Base-by-base conservation (phyloP, 352 stramenopile genomes). In the Phytophthora colocasiae region DNA sequence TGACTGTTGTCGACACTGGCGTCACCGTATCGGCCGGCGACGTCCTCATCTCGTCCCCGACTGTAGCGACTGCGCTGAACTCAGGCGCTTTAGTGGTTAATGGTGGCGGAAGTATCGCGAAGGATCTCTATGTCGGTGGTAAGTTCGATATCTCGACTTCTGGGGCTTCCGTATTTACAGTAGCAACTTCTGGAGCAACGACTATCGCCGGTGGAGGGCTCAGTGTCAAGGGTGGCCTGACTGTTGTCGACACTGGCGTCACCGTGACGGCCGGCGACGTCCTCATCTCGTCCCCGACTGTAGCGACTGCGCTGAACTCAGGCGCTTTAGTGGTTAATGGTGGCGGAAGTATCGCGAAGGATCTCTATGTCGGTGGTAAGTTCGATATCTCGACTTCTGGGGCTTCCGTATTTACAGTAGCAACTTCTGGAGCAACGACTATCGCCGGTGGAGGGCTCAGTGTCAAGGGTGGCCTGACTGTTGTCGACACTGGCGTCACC, bases 61-160 rank as follows among this genome's bases (percentile, higher is more conserved):
- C 73, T 55, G 3, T 6, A 8, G 29, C 75, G 22, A 40, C 44
- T 46, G 19, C 29, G 36, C 3, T 17, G 4, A 19, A 58, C 1
- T 62, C 60, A 17, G 80, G 77, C 4, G 75, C 80, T 34, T 43
- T 89, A 11, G 73, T 85, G 7, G 75, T 89, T 9, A 43, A 22
- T 0, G 75, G 80, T 14, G 80, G 77, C 9, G 56, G 81, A 1
- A 76, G 70, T 17, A 56, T 89, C 29, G 75, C 56, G 2, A 39
- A 38, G 0, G 39, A 72, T 34, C 47, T 83, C 10, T 44, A 44
- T 31, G 27, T 31, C 27, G 27, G 27, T 31, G 27, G 27, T 31
- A 31, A 31, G 27, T 7, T 31, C 27, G 27, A 31, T 4, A 31
- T 31, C 1, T 31, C 6, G 27, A 7, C 27, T 31, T 4, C 27